Evolutionary conservation across 176 grass and related monocot genomes (phyloP), one percentile per base, ranked within the genome.

Genomic region (Phoenix dactylifera): DNA sequence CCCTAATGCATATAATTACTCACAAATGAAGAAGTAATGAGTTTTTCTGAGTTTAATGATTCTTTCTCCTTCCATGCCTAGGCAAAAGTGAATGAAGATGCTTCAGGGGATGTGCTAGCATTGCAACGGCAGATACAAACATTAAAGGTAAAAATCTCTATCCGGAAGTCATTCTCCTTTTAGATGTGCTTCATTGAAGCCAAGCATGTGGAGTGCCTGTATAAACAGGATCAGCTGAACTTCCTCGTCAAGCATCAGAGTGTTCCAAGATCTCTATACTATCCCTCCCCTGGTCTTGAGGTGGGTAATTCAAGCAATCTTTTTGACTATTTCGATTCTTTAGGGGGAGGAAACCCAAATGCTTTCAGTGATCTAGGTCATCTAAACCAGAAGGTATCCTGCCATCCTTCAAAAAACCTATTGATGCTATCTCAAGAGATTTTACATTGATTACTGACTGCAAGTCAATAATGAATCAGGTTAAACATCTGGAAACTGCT

Each of bases 21-120:
- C 35, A 44, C 16, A 18, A 30, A 52, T 32, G 18, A 24, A 3
- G 26, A 49, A 66, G 25, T 57, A 64, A 50, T 28, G 29, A 64
- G 10, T 24, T 62, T 20, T 28, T n/a, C 9, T 55, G 35, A 12
- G 35, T 9, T 44, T 44, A 12, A 44, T 44, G 12, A 24, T 18
- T 58, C 54, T 44, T 58, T 77, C 50, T 77, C 52, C 50, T 60
- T 68, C 76, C 52, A 74, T 67, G 39, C 15, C 57, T 70, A 95
- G 91, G 91, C 91, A 68, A 81, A 87, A 84, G 80, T 95, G 69
- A 95, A 95, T 77, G 91, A 90, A 77, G 91, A 90, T 32, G 83
- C 91, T 60, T 81, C 82, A 57, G 91, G 83, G 61, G 91, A 90
- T 84, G 64, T 95, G 72, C 79, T 86, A 60, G 74, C 86, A 76